Percentiles rank a stretch among this genome's conserved stretches.
Evolutionary conservation across 768 basidiomycete genomes (phyloP).

Genomic region (Leccinum arenicola): DNA sequence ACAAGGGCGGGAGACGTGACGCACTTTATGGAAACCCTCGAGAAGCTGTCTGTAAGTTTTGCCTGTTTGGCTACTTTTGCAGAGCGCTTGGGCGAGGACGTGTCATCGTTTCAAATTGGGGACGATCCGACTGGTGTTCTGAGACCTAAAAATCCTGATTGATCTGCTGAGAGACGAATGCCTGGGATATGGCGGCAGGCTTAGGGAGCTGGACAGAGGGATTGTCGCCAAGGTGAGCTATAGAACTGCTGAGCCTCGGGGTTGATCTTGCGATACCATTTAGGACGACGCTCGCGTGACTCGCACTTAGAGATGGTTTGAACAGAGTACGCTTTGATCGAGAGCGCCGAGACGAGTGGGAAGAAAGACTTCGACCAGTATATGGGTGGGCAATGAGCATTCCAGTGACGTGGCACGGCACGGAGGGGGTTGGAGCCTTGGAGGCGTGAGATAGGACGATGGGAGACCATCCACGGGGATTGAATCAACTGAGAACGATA

Average conservation of each 20-base stretch:
- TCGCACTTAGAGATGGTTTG: slow-evolving; percentile 1
- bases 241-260: slow-evolving; percentile 25
- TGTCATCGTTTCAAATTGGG: slow-evolving; percentile 58
- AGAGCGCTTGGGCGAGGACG: slow-evolving; percentile 49
- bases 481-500: no score
- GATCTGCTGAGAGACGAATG: slow-evolving; percentile 47
- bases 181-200: slow-evolving; percentile 28
- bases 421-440: no score
- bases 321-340: no score
- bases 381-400: no score
- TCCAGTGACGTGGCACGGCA: no score
- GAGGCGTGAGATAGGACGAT: no score
- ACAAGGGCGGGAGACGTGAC: slow-evolving; percentile 20
- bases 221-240: slow-evolving; percentile 30
- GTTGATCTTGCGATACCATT: slow-evolving; percentile 26
- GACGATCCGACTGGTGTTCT: slow-evolving; percentile 49
- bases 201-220: slow-evolving; percentile 20
- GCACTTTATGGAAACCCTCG: slow-evolving; percentile 64
- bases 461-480: no score
- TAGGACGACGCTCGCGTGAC: slow-evolving; percentile 23
- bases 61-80: slow-evolving; percentile 36
- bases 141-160: slow-evolving; percentile 55
- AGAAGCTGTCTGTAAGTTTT: slow-evolving; percentile 61
- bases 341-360: no score
- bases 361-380: no score